A percentile compares a stretch with the other conserved stretches of the same genome.
Evolutionary conservation across 495 filamentous ascomycete genomes (phyloP).

Genomic region (Neurospora sublineolata): DNA sequence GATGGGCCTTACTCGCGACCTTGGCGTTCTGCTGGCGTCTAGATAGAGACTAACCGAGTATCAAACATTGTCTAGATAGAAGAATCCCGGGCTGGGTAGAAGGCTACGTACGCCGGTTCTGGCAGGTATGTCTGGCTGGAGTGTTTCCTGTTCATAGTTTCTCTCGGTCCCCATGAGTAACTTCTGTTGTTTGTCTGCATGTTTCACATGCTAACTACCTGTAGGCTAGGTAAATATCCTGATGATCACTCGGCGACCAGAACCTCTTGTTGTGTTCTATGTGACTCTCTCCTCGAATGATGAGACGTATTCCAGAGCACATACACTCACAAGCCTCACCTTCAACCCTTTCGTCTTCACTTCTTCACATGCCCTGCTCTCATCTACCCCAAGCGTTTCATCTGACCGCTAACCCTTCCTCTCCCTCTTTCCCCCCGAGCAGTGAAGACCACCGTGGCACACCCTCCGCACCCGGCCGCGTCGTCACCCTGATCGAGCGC

Average conservation of each 20-base stretch:
- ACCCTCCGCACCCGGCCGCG: constrained; percentile 71
- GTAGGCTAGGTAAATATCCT: background rate
- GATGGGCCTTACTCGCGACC: background rate
- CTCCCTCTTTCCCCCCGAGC: background rate
- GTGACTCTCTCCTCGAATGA: background rate
- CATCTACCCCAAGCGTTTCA: background rate
- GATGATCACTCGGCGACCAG: background rate
- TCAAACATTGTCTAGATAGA: constrained; percentile 43
- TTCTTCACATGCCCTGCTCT: background rate
- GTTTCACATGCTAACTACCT: background rate
- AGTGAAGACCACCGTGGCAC: constrained; percentile 95
- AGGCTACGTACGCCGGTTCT: constrained; percentile 92
- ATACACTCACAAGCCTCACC: background rate
- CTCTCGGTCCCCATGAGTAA: background rate
- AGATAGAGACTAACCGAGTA: constrained; percentile 9
- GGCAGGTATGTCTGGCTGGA: constrained; percentile 56
- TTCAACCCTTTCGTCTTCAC: background rate
- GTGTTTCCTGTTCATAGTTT: background rate
- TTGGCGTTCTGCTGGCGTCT: background rate
- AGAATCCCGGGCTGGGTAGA: constrained; percentile 83
- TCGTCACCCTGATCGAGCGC: constrained; percentile 83
- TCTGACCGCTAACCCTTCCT: background rate
- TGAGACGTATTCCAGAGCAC: background rate
- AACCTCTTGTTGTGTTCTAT: background rate
- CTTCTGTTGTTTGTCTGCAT: background rate